Conservation (phyloP, 2,329 filamentous ascomycete species). For the Zasmidium citrigriseum region DNA sequence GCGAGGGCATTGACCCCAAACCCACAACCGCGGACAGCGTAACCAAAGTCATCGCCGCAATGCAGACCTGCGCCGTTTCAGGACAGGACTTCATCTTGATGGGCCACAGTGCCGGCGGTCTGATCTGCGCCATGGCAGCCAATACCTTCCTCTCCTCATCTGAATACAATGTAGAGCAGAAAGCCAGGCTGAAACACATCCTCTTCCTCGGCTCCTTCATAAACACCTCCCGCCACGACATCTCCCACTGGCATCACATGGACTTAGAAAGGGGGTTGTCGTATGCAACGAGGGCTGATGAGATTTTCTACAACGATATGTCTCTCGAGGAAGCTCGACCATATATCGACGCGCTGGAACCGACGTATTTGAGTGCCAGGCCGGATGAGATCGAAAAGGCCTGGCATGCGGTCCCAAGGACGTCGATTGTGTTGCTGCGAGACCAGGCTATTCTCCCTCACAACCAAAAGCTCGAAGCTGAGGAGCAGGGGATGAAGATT, state of each 20-base stretch:
- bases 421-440: constrained; percentile 2
- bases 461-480: constrained; percentile 5
- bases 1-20: background rate
- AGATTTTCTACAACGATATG: constrained; percentile 15
- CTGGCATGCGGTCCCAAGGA: constrained; percentile 5
- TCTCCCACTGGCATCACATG: background rate
- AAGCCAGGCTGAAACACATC: background rate
- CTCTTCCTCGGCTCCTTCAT: constrained; percentile 13
- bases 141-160: constrained; percentile 5
- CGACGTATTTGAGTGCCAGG: background rate
- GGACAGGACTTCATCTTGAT: constrained; percentile 3
- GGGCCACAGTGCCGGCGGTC: constrained; percentile 11
- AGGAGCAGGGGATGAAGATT: constrained; percentile 11
- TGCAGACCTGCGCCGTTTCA: background rate
- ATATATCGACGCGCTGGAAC: constrained; percentile 9
- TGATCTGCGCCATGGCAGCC: constrained; percentile 9
- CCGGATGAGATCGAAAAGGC: background rate
- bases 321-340: constrained; percentile 7
- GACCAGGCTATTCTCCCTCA: constrained; percentile 9
- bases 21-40: constrained; percentile 6
- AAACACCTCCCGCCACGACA: background rate
- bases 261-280: background rate
- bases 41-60: background rate
- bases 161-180: background rate
- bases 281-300: constrained; percentile 4